Evolutionary conservation across 2,329 filamentous ascomycete genomes (phyloP), one percentile per base, ranked within the genome.

Genomic region (Verticillium isaacii): DNA sequence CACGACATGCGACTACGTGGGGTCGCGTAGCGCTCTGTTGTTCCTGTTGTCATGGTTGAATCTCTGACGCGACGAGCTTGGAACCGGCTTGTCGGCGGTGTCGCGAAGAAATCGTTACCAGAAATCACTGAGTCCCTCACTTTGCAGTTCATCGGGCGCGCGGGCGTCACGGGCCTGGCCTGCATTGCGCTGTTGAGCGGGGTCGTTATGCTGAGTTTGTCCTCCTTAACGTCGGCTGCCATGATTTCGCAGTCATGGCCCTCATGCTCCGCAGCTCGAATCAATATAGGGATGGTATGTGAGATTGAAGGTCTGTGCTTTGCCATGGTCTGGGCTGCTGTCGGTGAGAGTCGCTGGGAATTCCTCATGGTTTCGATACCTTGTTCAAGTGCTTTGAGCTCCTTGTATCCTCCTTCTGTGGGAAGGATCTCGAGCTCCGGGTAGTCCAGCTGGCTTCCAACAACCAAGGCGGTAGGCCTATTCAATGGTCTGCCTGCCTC

Each of bases 401-500:
- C 73, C 59, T 68, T 67, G 58, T 70, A 73, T 1, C 70, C 68
- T 17, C 65, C 68, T n/a, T 67, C 66, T 52, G 68, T 71, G 7
- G 73, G 72, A 45, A 73, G 66, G 39, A 74, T 68, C 60, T 75
- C 72, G 8, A 75, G 70, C 57, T 75, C 73, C 0, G 73, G 73
- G n/a, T 74, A 74, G 56, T 75, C 73, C 8, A 74, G 61, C 61
- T 68, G 39, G 17, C 65, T 61, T 19, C 52, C 54, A 23, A 14
- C 34, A 3, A 23, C 45, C 8, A 50, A 50, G 7, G 19, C 19
- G 8, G 19, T 11, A 25, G n/a, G 45, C 3, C n/a, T 17, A 5
- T 32, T 45, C 57, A 58, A n/a, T 6, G 32, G 8, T 17, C 23
- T n/a, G 9, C 57, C 57, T 12, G 39, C 58, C 15, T 29, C 19